These are phyloP conservation scores for Xylaria flabelliformis DNA, from an alignment of 495 filamentous ascomycete species.

Conservation along the genomic window DNA sequence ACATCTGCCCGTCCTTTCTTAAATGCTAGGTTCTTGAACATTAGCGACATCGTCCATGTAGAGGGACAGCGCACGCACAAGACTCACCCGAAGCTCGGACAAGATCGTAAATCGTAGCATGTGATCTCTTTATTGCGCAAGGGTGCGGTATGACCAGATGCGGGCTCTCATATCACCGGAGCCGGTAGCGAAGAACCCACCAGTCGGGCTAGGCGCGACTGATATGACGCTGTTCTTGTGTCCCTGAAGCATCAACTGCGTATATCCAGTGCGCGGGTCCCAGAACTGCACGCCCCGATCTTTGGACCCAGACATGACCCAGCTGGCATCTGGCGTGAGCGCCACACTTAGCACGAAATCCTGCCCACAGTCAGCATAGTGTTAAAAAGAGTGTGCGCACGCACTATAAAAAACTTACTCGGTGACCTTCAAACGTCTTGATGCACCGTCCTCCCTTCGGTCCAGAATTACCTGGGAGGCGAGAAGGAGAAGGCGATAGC, in stretches of 20 bases:
- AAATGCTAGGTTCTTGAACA: background rate
- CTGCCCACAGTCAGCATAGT: conserved; percentile 53
- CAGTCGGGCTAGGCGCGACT: conserved; percentile 82
- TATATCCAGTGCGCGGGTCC: conserved; percentile 85
- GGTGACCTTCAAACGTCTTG: conserved; percentile 89
- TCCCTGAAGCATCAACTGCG: conserved; percentile 91
- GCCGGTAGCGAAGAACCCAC: conserved; percentile 82
- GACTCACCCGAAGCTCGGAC: background rate
- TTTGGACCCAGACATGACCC: conserved; percentile 92
- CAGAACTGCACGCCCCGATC: conserved; percentile 93
- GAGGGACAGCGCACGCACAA: background rate
- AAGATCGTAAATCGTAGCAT: too few species aligned
- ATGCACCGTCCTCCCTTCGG: conserved; percentile 81
- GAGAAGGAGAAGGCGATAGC: conserved; percentile 71
- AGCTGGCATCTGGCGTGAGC: conserved; percentile 82
- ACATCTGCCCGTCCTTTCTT: background rate
- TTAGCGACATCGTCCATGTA: background rate
- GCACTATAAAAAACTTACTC: conserved; percentile 60
- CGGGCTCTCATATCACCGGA: conserved; percentile 90
- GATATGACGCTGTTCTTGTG: conserved; percentile 94
- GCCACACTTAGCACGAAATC: conserved; percentile 92
- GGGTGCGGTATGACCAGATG: conserved; percentile 78
- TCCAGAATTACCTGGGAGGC: conserved; percentile 65
- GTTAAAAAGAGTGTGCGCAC: conserved; percentile 7
- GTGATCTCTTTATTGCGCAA: background rate